Base-by-base conservation (phyloP, 2,329 filamentous ascomycete species). In the Paecilomyces fulvus region DNA sequence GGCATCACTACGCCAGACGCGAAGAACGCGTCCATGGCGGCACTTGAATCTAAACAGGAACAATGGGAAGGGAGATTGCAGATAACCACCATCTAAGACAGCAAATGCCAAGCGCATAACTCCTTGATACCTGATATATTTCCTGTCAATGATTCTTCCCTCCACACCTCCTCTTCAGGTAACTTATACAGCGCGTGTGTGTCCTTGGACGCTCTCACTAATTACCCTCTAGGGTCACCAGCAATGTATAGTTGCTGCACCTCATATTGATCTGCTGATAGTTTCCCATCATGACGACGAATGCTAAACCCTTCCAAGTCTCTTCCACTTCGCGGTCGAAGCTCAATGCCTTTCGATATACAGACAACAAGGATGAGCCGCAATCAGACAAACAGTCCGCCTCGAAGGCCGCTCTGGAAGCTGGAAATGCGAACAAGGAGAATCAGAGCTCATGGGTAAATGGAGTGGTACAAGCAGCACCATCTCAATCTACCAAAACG, bases 331-430 rank as follows among this genome's bases (percentile, higher is more conserved):
- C 80, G 2, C 80, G 77, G 56, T 75, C 75, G 3, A 84, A 83
- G 67, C 70, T 83, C 55, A 79, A 80, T 65, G 75, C 77, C 30
- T 84, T 83, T 60, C 76, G 79, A 61, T 82, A 81, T 63, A 67
- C 74, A 59, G 67, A 76, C 53, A 71, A 63, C 51, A 70, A 59
- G 60, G 66, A 56, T n/a, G 50, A 56, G 17, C 25, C 31, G 21
- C 3, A 53, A 12, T 28, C n/a, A 30, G 17, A 5, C 2, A 50
- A 63, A 20, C 60, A 58, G 31, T 55, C 61, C 12, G 58, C 60
- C 1, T 60, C 61, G 33, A 69, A 69, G 56, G 56, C 63, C 54
- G 51, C 55, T 21, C 54, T 56, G 55, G 66, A 63, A 59, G 55
- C 61, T 49, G 63, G 56, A 46, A 68, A 74, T 60, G 67, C 65